Evolutionary conservation across 2,329 filamentous ascomycete species (phyloP).

Genomic region (Aspergillus clavatus): DNA sequence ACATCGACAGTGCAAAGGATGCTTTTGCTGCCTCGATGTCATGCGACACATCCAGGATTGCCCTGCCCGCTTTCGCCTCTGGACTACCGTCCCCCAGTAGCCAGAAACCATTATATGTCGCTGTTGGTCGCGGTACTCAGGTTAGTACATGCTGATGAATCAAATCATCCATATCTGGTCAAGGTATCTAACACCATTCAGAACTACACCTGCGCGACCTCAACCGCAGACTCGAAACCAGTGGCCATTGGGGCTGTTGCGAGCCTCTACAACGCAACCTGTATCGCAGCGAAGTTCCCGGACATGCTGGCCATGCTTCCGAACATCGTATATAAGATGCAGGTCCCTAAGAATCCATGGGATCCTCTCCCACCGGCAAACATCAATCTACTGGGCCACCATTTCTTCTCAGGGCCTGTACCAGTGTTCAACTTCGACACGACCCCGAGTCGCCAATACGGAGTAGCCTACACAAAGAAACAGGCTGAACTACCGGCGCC

Average conservation of each 20-base stretch:
- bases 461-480: constrained; percentile 60
- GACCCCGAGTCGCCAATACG: constrained; percentile 41
- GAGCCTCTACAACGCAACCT: constrained; percentile 82
- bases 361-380: constrained; percentile 49
- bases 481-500: constrained; percentile 60
- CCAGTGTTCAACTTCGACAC: constrained; percentile 78
- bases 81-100: constrained; percentile 59
- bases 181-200: constrained; percentile 42
- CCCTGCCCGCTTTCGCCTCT: constrained; percentile 47
- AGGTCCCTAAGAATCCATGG: constrained; percentile 42
- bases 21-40: constrained; percentile 14
- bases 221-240: constrained; percentile 58
- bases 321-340: constrained; percentile 62
- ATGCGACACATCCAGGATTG: constrained; percentile 33
- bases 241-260: constrained; percentile 68
- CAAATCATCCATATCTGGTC: background rate
- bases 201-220: constrained; percentile 80
- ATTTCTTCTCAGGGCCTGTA: constrained; percentile 70
- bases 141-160: constrained; percentile 26
- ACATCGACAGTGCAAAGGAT: constrained; percentile 30
- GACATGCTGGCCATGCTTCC: constrained; percentile 62
- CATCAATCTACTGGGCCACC: constrained; percentile 65
- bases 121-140: constrained; percentile 74
- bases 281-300: constrained; percentile 66
- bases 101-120: constrained; percentile 67